Conservation (phyloP, 441 rosid genomes). For the Croton laevigatus region DNA sequence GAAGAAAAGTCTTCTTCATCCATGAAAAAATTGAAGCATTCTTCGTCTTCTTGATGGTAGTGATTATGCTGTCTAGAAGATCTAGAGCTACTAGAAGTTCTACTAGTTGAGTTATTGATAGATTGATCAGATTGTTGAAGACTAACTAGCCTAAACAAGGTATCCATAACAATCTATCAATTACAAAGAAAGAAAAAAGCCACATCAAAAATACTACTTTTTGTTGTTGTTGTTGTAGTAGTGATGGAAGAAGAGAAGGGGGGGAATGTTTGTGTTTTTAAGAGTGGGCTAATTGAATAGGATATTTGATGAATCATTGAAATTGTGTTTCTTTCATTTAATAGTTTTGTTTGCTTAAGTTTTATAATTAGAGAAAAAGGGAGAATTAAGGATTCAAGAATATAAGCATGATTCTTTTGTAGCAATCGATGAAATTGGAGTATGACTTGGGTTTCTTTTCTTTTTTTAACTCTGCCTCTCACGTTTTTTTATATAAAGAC, state of each 20-base stretch:
- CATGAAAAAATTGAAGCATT: constrained; percentile 98
- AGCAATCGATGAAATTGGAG: constrained; percentile 40
- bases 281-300: constrained; percentile 18
- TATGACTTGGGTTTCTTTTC: constrained; percentile 43
- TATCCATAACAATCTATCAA: constrained; percentile 59
- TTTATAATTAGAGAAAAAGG: constrained; percentile 10
- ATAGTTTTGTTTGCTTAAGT: constrained; percentile 6
- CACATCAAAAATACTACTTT: no score
- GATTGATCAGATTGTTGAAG: constrained; percentile 73
- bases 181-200: constrained; percentile 28
- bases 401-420: constrained; percentile 32
- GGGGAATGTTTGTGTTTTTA: constrained; percentile 31
- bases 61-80: constrained; percentile 54
- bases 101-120: constrained; percentile 48
- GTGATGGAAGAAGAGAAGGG: background rate
- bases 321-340: constrained; percentile 4
- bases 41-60: constrained; percentile 52
- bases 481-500: background rate
- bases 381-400: constrained; percentile 13
- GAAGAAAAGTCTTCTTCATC: constrained; percentile 97
- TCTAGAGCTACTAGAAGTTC: constrained; percentile 80
- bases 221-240: no score
- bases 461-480: background rate
- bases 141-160: constrained; percentile 81
- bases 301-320: constrained; percentile 34